Conservation (phyloP, 2,329 filamentous ascomycete genomes). For the Diaporthe ampelina region DNA sequence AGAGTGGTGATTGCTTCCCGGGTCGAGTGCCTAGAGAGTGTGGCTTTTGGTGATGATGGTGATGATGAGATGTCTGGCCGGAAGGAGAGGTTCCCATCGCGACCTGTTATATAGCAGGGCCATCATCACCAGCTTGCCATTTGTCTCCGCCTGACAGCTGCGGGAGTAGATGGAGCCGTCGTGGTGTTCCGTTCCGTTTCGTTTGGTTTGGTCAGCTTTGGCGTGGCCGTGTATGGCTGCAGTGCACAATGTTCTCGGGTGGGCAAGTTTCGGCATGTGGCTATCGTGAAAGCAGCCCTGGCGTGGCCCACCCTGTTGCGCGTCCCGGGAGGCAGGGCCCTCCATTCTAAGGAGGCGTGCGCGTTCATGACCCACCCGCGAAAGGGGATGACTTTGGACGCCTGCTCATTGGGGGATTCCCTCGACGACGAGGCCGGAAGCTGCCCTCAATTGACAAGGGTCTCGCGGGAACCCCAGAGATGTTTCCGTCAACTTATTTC, state of each 20-base stretch:
- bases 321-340: constrained; percentile 12
- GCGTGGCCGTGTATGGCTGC: constrained; percentile 13
- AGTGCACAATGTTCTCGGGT: neutral
- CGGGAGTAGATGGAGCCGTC: neutral
- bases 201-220: constrained; percentile 28
- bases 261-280: constrained; percentile 24
- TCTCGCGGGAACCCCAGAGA: neutral
- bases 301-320: constrained; percentile 23
- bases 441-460: constrained; percentile 1
- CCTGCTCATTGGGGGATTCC: constrained; percentile 10
- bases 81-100: constrained; percentile 1
- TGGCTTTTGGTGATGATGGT: constrained; percentile 14
- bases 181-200: constrained; percentile 5
- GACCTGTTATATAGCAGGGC: constrained; percentile 14
- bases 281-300: constrained; percentile 6
- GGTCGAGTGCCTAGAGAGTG: constrained; percentile 10
- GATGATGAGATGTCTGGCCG: too few species aligned
- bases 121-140: neutral
- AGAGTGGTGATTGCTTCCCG: constrained; percentile 14
- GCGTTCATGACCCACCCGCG: constrained; percentile 23
- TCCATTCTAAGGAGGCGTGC: constrained; percentile 12
- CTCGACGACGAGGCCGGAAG: neutral
- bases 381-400: constrained; percentile 23
- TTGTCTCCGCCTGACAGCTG: neutral
- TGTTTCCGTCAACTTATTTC: constrained; percentile 15